Conservation (phyloP, 768 basidiomycete genomes). For the Mycena metata region DNA sequence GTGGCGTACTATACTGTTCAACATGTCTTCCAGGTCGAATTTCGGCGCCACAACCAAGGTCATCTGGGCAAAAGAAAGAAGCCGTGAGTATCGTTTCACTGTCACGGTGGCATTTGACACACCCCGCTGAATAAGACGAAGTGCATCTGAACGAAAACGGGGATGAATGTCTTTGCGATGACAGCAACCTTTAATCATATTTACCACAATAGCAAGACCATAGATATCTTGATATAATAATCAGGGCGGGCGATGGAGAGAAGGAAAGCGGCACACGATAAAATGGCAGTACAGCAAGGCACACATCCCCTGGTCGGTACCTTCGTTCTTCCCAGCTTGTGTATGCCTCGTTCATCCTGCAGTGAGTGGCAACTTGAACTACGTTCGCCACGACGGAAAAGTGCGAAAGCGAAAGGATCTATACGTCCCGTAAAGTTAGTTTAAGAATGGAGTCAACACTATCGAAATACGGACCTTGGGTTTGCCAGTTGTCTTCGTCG, state of each 20-base stretch:
- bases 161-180: not conserved
- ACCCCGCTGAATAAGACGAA: conserved; percentile 28
- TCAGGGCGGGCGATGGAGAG: conserved; percentile 48
- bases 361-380: conserved; percentile 52
- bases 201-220: conserved; percentile 14
- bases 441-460: too few relatives aligned
- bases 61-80: conserved; percentile 37
- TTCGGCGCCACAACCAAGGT: conserved; percentile 59
- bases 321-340: conserved; percentile 48
- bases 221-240: conserved; percentile 37
- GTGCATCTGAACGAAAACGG: conserved; percentile 1
- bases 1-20: conserved; percentile 57
- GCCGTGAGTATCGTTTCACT: too few relatives aligned
- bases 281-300: conserved; percentile 52
- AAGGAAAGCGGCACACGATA: conserved; percentile 48
- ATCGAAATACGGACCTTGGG: too few relatives aligned
- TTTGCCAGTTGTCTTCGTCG: too few relatives aligned
- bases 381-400: conserved; percentile 56
- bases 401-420: conserved; percentile 54
- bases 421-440: too few relatives aligned
- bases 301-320: conserved; percentile 57
- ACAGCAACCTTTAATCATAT: not conserved
- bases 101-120: not conserved
- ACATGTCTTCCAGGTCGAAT: conserved; percentile 55
- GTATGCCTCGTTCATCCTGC: conserved; percentile 48